Evolutionary conservation across 108 stramenopile species (phyloP), one percentile per base, ranked within the genome.

Genomic region (Pseudonitzschia multistriata): DNA sequence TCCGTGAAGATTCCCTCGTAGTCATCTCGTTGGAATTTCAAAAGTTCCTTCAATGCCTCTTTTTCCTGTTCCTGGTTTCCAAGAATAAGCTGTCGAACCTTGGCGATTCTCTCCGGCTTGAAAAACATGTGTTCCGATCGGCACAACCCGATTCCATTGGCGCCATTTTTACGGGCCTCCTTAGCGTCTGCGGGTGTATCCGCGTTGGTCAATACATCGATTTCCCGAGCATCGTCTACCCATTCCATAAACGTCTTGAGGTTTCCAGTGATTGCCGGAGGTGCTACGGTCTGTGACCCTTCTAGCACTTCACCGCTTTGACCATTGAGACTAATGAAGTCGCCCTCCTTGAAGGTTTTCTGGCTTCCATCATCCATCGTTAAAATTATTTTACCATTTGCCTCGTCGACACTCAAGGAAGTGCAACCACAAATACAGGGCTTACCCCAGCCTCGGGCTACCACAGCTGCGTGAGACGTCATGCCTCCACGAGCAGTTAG

Each of bases 121-220:
- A 95, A 95, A 72, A 88, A 95, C 94, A 93, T 93, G 80, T 95
- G 94, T 76, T 95, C 94, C 1, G 90, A 91, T 25, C 94, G 91
- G 68, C 83, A 85, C 10, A 95, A 67, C 3, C 94, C 94, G 48
- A 95, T 90, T 6, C 94, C 94, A 70, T 85, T 69, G 5, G 94
- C 94, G 35, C 94, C 94, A 65, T 88, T 68, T 37, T 82, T 65
- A 35, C 72, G 74, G 31, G 94, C 94, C 55, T 86, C 83, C 49
- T 63, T 67, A 3, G 94, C 88, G 54, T 95, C 91, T n/a, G 87
- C 83, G 3, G 88, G 88, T 11, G 88, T 85, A 67, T 95, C 94
- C 8, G 94, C 94, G 71, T 95, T 95, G 30, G 94, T 82, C 66
- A 88, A 60, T 5, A 93, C 88, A 66, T 88, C 83, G 66, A 88